Evolutionary conservation across 2,329 filamentous ascomycete species (phyloP).

Genomic region (Pyrenophora seminiperda): DNA sequence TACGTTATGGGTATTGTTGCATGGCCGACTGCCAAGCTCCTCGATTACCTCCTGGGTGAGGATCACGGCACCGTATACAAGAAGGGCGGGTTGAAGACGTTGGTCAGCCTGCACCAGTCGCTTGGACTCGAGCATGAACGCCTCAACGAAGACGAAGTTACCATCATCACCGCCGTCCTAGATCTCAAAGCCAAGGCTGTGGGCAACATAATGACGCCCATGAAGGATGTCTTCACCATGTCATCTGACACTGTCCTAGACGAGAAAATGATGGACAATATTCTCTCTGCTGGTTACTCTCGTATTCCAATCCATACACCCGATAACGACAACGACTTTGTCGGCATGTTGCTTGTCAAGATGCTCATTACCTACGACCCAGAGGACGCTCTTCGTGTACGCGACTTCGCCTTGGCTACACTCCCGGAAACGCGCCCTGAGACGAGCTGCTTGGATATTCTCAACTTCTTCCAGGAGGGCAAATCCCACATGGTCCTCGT

Average conservation of each 20-base stretch:
- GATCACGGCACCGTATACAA: slow-evolving; percentile 98
- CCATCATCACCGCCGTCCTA: slow-evolving; percentile 95
- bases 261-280: slow-evolving; percentile 91
- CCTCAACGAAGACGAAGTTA: slow-evolving; percentile 95
- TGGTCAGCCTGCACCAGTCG: slow-evolving; percentile 93
- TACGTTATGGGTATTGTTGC: slow-evolving; percentile 87
- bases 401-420: slow-evolving; percentile 90
- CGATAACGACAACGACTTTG: slow-evolving; percentile 83
- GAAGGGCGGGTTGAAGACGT: slow-evolving; percentile 93
- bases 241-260: slow-evolving; percentile 93
- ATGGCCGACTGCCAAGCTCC: slow-evolving; percentile 93
- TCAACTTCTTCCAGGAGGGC: slow-evolving; percentile 99
- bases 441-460: slow-evolving; percentile 95
- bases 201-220: slow-evolving; percentile 96
- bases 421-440: slow-evolving; percentile 93
- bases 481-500: slow-evolving; percentile 99
- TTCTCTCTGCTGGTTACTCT: slow-evolving; percentile 92
- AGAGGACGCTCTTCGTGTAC: slow-evolving; percentile 83
- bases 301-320: slow-evolving; percentile 92
- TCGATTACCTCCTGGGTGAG: slow-evolving; percentile 90
- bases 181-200: slow-evolving; percentile 97
- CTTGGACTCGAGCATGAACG: slow-evolving; percentile 83
- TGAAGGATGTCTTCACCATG: slow-evolving; percentile 96
- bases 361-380: slow-evolving; percentile 99
- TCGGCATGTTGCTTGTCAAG: slow-evolving; percentile 97